Percentiles rank a stretch among this genome's conserved stretches.
Evolutionary conservation across 2,329 filamentous ascomycete species (phyloP).

Genomic region (Neocucurbitaria cava): DNA sequence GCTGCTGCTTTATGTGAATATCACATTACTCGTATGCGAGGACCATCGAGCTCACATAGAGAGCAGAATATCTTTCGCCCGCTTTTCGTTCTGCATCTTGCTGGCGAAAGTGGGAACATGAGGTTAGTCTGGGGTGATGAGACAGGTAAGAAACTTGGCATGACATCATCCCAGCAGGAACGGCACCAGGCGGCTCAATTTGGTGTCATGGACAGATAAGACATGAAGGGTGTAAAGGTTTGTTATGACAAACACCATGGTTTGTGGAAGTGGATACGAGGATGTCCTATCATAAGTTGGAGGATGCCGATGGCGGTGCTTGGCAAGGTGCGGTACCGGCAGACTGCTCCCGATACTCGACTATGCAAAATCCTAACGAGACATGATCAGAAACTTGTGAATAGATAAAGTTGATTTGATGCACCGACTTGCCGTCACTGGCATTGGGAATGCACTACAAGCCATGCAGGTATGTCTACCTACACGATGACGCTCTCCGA

Average conservation of each 20-base stretch:
- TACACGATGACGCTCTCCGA: not conserved
- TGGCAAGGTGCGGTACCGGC: not conserved
- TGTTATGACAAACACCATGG: not conserved
- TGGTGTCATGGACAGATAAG: not conserved
- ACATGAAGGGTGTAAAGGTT: not conserved
- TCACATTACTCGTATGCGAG: not conserved
- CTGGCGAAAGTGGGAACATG: conserved; percentile 4
- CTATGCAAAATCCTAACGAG: too few species aligned
- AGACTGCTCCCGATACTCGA: not conserved
- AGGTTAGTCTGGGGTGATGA: conserved; percentile 4
- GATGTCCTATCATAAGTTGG: not conserved
- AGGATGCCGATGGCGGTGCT: not conserved
- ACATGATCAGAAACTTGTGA: too few species aligned
- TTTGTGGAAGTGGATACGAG: not conserved
- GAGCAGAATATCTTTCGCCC: not conserved
- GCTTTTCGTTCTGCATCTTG: not conserved
- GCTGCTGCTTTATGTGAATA: not conserved
- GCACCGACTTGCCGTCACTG: too few species aligned
- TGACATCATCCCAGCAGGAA: conserved; percentile 9
- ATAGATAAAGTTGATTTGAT: too few species aligned
- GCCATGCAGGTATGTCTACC: not conserved
- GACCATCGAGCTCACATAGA: not conserved
- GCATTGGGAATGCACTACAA: too few species aligned
- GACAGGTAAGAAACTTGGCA: conserved; percentile 10
- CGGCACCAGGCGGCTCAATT: not conserved